Conservation (phyloP, 2,329 filamentous ascomycete genomes). For the Rutstroemia sp. region DNA sequence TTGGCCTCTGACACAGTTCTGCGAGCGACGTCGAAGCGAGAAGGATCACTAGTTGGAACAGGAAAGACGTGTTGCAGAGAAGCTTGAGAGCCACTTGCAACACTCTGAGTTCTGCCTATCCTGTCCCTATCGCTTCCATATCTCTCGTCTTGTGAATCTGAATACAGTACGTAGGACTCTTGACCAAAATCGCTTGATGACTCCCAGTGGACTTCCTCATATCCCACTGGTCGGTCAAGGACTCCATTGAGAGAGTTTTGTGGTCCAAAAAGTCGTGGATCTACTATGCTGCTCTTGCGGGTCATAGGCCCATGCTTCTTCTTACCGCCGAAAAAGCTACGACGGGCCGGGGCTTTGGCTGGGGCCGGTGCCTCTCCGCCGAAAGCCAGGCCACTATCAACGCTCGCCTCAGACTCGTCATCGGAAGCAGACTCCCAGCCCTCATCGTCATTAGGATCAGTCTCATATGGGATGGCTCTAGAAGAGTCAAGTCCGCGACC, state of each 20-base stretch:
- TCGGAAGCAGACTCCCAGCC: slow-evolving; percentile 54
- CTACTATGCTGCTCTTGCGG: slow-evolving; percentile 45
- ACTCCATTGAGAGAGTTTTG: slow-evolving; percentile 54
- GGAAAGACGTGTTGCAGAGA: slow-evolving; percentile 59
- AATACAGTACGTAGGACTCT: slow-evolving; percentile 3
- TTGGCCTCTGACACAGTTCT: slow-evolving; percentile 40
- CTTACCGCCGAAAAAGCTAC: slow-evolving; percentile 28
- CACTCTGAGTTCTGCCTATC: slow-evolving; percentile 28
- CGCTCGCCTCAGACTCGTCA: slow-evolving; percentile 42
- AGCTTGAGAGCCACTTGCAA: slow-evolving; percentile 30
- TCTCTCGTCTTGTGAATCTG: not conserved
- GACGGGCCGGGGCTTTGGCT: slow-evolving; percentile 9
- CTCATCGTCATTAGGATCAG: slow-evolving; percentile 37
- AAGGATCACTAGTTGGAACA: slow-evolving; percentile 57
- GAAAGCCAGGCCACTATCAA: slow-evolving; percentile 53
- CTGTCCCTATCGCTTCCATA: not conserved
- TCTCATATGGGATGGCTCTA: slow-evolving; percentile 24
- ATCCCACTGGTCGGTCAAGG: slow-evolving; percentile 46
- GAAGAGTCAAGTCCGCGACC: slow-evolving; percentile 24
- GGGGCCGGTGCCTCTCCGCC: slow-evolving; percentile 34
- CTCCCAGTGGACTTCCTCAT: slow-evolving; percentile 35
- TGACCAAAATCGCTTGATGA: slow-evolving; percentile 26
- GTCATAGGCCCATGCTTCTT: slow-evolving; percentile 26
- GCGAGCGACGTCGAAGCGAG: slow-evolving; percentile 49
- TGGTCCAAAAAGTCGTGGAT: slow-evolving; percentile 52